Evolutionary conservation across 768 basidiomycete species (phyloP), one percentile per base, ranked within the genome.

Genomic region (Boletus sp.): DNA sequence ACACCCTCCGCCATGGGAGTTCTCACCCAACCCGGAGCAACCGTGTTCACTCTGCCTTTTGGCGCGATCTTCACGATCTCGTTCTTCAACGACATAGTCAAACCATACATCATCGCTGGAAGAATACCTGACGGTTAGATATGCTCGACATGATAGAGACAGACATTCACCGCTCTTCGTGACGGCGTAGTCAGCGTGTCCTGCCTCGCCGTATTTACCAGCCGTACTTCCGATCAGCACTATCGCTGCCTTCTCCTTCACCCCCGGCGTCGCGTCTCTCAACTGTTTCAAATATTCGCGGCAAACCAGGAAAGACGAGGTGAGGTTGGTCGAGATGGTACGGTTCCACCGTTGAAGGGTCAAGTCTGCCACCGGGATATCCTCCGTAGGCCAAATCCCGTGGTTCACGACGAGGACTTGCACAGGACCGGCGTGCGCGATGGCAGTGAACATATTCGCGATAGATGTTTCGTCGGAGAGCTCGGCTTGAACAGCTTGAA

Each of bases 51-150:
- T n/a, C 88, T 76, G 0, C 80, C 89, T 51, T 69, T 76, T 0
- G 87, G 84, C 0, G 87, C 87, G 54, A 89, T 80, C 69, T 82
- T 81, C 42, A 91, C 88, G 50, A 90, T 88, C 70, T 91, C 88
- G 66, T 90, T 90, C 72, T 90, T 90, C 59, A 90, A 75, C 5
- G 82, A 75, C 60, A 84, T 70, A 4, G 80, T 81, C 33, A 90
- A 64, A 1, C 87, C 89, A 56, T 87, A 84, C 87, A 88, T 88
- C 74, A 87, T 77, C 5, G 81, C 86, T 86, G 19, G 17, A 33
- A 44, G 23, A n/a, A 23, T 1, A 8, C 25, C 15, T 15, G 4
- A 17, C 34, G 7, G 19, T 56, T 15, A 49, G 39, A 27, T 39
- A 8, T 17, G 7, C 10, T 7, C 38, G 7, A 7, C 56, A 6